Conservation (phyloP, 2,329 filamentous ascomycete species). For the Fusarium devonianum region DNA sequence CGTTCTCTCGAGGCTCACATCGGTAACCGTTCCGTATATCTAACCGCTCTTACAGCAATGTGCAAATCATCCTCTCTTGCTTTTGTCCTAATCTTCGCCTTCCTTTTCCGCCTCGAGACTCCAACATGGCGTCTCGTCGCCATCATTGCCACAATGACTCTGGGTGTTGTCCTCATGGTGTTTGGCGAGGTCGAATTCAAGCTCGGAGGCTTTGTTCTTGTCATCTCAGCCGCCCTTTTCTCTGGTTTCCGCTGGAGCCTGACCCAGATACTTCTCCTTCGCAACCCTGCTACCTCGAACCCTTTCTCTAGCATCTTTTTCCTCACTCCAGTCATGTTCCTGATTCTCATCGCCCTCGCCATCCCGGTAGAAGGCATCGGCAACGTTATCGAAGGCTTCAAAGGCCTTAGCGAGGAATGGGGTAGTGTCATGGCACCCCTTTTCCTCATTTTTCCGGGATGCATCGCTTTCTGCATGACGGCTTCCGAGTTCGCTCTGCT, state of each 20-base stretch:
- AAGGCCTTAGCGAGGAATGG: constrained; percentile 68
- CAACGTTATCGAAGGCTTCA: constrained; percentile 71
- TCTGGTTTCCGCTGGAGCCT: constrained; percentile 97
- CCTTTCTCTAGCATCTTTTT: constrained; percentile 98
- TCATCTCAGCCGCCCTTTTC: constrained; percentile 93
- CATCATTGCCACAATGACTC: constrained; percentile 91
- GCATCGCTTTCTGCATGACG: constrained; percentile 95
- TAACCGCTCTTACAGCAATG: constrained; percentile 69
- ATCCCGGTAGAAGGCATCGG: constrained; percentile 83
- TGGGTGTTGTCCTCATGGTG: constrained; percentile 97
- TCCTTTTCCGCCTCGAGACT: constrained; percentile 88
- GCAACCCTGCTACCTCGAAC: constrained; percentile 93
- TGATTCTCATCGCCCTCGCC: constrained; percentile 79
- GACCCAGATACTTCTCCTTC: constrained; percentile 94
- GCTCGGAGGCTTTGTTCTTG: constrained; percentile 83
- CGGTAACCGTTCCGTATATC: not conserved
- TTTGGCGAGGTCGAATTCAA: constrained; percentile 93
- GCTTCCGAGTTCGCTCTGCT: constrained; percentile 94
- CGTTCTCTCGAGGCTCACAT: constrained; percentile 40
- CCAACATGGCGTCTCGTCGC: constrained; percentile 84
- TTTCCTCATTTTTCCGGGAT: constrained; percentile 87
- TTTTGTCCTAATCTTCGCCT: constrained; percentile 94
- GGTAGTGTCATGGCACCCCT: constrained; percentile 71
- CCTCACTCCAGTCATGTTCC: constrained; percentile 96
- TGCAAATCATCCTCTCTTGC: constrained; percentile 97